A percentile compares a stretch with the other conserved stretches of the same genome.
Evolutionary conservation across 129 eudicot genomes (phyloP).

Genomic region (Scalesia atractyloides): DNA sequence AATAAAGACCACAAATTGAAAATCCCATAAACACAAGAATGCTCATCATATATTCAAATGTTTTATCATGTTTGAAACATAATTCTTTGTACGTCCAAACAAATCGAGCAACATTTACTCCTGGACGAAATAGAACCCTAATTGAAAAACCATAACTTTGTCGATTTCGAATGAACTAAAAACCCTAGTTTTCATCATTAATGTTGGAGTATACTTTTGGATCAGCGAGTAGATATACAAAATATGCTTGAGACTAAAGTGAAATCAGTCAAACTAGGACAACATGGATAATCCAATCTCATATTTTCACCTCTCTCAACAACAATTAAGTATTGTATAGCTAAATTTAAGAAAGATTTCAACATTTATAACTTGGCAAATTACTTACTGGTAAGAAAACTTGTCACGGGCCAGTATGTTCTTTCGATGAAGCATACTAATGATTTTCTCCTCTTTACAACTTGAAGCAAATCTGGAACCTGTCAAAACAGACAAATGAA

Average conservation of each 20-base stretch:
- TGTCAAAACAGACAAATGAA: constrained; percentile 33
- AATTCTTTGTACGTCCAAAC: no score
- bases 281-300: constrained; percentile 21
- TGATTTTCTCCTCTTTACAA: constrained; percentile 69
- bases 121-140: no score
- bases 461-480: constrained; percentile 93
- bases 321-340: background rate
- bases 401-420: constrained; percentile 75
- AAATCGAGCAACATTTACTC: no score
- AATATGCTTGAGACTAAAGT: background rate
- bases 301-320: constrained; percentile 11
- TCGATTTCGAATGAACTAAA: no score
- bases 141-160: no score
- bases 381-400: constrained; percentile 87
- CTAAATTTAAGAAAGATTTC: background rate
- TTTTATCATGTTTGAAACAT: no score
- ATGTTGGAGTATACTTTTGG: background rate
- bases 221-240: background rate
- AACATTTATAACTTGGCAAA: constrained; percentile 24
- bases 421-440: constrained; percentile 72
- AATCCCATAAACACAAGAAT: no score
- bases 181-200: background rate
- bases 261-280: constrained; percentile 1
- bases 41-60: no score
- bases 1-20: no score